A percentile compares a stretch with the other conserved stretches of the same genome.
Conservation (phyloP, 2,329 filamentous ascomycete species). For the Escovopsis weberi region DNA sequence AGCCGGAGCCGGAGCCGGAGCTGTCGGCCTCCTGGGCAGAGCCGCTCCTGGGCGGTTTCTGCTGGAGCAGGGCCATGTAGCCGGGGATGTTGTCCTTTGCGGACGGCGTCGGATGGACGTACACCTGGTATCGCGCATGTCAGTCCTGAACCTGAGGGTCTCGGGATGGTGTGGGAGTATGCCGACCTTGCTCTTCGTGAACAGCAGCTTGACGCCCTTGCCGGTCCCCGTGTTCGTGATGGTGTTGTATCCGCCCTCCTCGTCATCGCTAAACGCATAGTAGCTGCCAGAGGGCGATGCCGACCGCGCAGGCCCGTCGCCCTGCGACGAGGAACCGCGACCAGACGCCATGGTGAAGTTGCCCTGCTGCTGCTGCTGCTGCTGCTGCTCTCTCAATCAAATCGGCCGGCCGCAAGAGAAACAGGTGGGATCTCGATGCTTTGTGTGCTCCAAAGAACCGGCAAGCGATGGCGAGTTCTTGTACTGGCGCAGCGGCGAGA, state of each 20-base stretch:
- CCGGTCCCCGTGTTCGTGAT: slow-evolving; percentile 67
- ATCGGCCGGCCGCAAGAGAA: no score
- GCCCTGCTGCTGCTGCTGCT: no score
- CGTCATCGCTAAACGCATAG: slow-evolving; percentile 93
- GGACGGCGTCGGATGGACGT: slow-evolving; percentile 85
- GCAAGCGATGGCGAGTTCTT: no score
- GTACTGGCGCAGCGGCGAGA: no score
- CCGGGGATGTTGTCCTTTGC: slow-evolving; percentile 92
- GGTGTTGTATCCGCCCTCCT: slow-evolving; percentile 89
- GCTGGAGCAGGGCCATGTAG: slow-evolving; percentile 84
- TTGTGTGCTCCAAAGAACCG: no score
- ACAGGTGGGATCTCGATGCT: no score
- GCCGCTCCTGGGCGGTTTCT: slow-evolving; percentile 45
- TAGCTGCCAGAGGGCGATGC: slow-evolving; percentile 73
- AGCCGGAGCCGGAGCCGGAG: slow-evolving; percentile 17
- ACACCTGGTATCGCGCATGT: slow-evolving; percentile 46
- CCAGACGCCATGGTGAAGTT: slow-evolving; percentile 3
- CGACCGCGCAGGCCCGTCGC: slow-evolving; percentile 1
- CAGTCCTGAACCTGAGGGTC: slow-evolving; percentile 4
- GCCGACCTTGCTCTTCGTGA: slow-evolving; percentile 85
- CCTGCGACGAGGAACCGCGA: background rate
- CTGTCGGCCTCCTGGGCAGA: slow-evolving; percentile 18
- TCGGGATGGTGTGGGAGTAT: background rate
- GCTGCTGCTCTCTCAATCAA: no score
- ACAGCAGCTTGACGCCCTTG: slow-evolving; percentile 81